Evolutionary conservation across 78 protist genomes (phyloP).

Genomic region (Tieghemostelium lacteum): DNA sequence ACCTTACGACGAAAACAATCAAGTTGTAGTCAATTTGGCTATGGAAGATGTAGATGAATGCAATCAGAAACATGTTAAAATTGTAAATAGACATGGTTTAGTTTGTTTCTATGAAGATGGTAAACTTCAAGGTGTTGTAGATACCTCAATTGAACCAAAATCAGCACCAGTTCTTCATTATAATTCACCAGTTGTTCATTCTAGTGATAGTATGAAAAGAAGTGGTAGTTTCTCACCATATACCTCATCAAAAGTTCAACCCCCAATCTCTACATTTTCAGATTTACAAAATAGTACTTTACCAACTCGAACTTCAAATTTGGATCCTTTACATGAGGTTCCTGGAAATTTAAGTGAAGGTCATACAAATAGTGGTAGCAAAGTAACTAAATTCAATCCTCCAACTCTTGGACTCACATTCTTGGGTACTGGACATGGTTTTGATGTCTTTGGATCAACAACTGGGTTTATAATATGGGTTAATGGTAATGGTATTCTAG

Average conservation of each 20-base stretch:
- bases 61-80: background rate
- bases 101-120: constrained; percentile 44
- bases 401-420: constrained; percentile 88
- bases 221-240: background rate
- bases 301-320: background rate
- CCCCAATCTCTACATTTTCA: background rate
- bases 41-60: background rate
- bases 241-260: background rate
- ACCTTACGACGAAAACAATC: constrained; percentile 6
- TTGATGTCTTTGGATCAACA: constrained; percentile 74
- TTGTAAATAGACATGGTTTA: constrained; percentile 35
- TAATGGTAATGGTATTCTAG: constrained; percentile 79
- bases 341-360: background rate
- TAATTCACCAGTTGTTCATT: background rate
- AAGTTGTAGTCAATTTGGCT: constrained; percentile 12
- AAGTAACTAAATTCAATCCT: constrained; percentile 46
- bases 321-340: background rate
- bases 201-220: background rate
- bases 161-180: background rate
- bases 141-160: constrained; percentile 17
- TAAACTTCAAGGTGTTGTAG: constrained; percentile 12
- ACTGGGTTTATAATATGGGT: constrained; percentile 90
- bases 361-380: background rate
- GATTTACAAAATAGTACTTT: background rate
- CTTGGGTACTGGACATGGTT: constrained; percentile 85